phyloP scores from a whole-genome alignment of 2,329 filamentous ascomycete species.

The Neoscytalidium dimidiatum region DNA sequence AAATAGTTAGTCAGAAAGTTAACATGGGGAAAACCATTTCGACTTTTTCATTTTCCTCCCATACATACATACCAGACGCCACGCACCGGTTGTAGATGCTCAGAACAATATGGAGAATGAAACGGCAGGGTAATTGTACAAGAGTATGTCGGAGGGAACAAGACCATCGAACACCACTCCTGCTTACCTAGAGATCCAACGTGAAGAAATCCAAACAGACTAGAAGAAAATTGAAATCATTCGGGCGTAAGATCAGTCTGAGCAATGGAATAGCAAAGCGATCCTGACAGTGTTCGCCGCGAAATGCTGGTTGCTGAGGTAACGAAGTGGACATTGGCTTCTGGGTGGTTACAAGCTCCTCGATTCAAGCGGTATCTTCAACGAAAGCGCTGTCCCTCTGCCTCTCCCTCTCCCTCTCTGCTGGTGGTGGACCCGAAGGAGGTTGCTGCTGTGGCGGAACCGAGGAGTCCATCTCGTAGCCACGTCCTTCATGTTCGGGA shows the following conservation, averaged over 20 bases:
- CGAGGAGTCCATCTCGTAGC: constrained; percentile 1
- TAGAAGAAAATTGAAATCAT: not conserved
- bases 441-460: not conserved
- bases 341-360: not conserved
- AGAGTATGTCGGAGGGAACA: not conserved
- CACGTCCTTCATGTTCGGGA: not conserved
- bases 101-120: not conserved
- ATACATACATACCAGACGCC: not conserved
- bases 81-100: constrained; percentile 1
- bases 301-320: not conserved
- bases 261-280: not conserved
- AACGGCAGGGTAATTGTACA: constrained; percentile 2
- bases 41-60: not conserved
- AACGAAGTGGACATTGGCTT: not conserved
- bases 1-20: not conserved
- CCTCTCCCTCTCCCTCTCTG: not conserved
- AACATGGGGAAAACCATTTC: not conserved
- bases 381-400: not conserved
- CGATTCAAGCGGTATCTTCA: not conserved
- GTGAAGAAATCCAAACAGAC: not conserved
- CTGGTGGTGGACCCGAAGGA: not conserved
- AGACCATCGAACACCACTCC: constrained; percentile 4
- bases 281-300: not conserved
- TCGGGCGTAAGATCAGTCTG: not conserved
- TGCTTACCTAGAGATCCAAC: not conserved